Evolutionary conservation across 164 flowering plant genomes (phyloP).

Genomic region (Cinnamomum micranthum): DNA sequence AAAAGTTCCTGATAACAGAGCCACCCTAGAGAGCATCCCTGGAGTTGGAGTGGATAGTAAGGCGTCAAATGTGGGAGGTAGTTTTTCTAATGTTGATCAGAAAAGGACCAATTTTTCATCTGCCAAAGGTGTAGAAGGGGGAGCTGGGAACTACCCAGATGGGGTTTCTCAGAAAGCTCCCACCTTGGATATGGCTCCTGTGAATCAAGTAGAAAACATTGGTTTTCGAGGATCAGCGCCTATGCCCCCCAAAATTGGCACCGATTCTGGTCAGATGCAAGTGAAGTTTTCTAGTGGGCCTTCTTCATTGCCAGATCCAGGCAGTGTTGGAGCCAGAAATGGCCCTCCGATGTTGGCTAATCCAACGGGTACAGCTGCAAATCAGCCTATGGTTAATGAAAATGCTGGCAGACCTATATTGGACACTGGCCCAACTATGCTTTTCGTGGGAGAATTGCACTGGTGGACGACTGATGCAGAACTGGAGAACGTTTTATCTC

Average conservation of each 20-base stretch:
- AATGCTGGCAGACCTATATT: conserved; percentile 28
- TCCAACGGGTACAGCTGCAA: conserved; percentile 32
- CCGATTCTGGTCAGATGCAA: conserved; percentile 30
- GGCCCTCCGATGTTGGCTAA: conserved; percentile 26
- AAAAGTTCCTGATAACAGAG: conserved; percentile 28
- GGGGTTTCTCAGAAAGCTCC: conserved; percentile 35
- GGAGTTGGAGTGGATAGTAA: conserved; percentile 39
- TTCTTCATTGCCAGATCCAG: conserved; percentile 26
- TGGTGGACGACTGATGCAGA: conserved; percentile 91
- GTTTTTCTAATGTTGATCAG: conserved; percentile 29
- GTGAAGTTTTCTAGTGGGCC: conserved; percentile 31
- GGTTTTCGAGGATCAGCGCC: conserved; percentile 47
- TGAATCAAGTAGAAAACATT: conserved; percentile 33
- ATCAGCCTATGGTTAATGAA: conserved; percentile 31
- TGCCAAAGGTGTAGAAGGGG: conserved; percentile 26
- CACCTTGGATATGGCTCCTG: conserved; percentile 25
- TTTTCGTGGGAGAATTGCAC: conserved; percentile 67
- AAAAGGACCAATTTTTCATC: conserved; percentile 21
- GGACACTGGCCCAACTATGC: conserved; percentile 55
- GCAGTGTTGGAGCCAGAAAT: conserved; percentile 31
- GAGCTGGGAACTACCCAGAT: conserved; percentile 24
- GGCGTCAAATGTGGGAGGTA: conserved; percentile 23
- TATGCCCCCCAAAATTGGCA: conserved; percentile 24
- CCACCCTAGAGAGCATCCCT: conserved; percentile 29
- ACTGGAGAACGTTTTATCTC: conserved; percentile 49